Conservation (phyloP, 2,329 filamentous ascomycete species). For the Dryadomyces quercivorus region DNA sequence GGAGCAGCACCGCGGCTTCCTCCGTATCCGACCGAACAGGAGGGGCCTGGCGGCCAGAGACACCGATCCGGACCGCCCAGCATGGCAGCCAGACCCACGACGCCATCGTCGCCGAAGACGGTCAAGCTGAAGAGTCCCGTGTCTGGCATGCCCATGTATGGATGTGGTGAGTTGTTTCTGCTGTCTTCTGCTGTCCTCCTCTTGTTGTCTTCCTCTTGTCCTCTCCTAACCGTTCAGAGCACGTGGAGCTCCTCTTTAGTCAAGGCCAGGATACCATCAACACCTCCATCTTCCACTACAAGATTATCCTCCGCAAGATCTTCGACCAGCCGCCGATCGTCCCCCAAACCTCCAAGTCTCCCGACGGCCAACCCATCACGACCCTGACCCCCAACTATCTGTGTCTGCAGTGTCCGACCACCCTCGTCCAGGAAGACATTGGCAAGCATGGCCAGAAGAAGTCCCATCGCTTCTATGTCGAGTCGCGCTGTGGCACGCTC, state of each 20-base stretch:
- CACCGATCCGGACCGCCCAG: constrained; percentile 8
- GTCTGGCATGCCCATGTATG: constrained; percentile 48
- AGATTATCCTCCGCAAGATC: constrained; percentile 56
- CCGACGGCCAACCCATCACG: constrained; percentile 44
- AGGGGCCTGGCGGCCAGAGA: neutral
- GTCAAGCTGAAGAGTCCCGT: constrained; percentile 47
- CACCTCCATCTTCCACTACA: constrained; percentile 59
- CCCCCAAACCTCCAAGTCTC: constrained; percentile 49
- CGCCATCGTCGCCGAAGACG: constrained; percentile 41
- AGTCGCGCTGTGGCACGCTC: constrained; percentile 61
- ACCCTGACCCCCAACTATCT: constrained; percentile 57
- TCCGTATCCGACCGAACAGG: neutral
- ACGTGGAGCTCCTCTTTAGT: constrained; percentile 55
- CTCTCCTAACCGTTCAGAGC: constrained; percentile 36
- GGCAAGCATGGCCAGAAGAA: constrained; percentile 57
- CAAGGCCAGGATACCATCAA: constrained; percentile 52
- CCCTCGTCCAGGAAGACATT: constrained; percentile 53
- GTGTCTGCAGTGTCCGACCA: constrained; percentile 60
- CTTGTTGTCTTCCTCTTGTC: neutral
- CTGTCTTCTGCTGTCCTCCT: neutral
- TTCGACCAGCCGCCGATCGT: constrained; percentile 55
- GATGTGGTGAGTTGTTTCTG: constrained; percentile 40
- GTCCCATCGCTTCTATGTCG: constrained; percentile 64
- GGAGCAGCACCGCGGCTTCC: neutral
- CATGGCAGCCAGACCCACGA: constrained; percentile 36